Evolutionary conservation across 495 filamentous ascomycete genomes (phyloP).

Genomic region (Penicillium steckii): DNA sequence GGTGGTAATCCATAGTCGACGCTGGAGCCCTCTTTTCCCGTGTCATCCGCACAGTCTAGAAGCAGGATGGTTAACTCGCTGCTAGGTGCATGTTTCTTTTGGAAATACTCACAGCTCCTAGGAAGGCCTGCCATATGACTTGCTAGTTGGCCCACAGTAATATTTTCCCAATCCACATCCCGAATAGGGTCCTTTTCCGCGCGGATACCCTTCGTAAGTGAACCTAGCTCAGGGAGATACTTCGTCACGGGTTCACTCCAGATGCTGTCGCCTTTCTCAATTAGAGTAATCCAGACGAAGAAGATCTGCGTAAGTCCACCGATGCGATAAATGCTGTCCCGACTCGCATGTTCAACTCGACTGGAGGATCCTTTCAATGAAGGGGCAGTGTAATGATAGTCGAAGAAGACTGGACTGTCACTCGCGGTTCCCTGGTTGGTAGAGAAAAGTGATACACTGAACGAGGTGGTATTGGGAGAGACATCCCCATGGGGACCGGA

Average conservation of each 20-base stretch:
- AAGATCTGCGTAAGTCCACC: slow-evolving; percentile 47
- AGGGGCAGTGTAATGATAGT: slow-evolving; percentile 48
- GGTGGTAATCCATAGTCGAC: too few species aligned
- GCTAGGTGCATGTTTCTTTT: too few species aligned
- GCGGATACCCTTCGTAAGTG: too few species aligned
- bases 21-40: too few species aligned
- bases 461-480: slow-evolving; percentile 34
- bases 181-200: too few species aligned
- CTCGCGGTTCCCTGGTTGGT: slow-evolving; percentile 25
- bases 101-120: slow-evolving; percentile 33
- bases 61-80: too few species aligned
- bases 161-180: slow-evolving; percentile 35
- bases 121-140: slow-evolving; percentile 37
- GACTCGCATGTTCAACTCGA: slow-evolving; percentile 28
- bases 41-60: slow-evolving; percentile 6
- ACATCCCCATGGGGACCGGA: slow-evolving; percentile 13
- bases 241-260: slow-evolving; percentile 47
- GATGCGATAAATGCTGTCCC: slow-evolving; percentile 44
- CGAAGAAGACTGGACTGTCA: slow-evolving; percentile 35
- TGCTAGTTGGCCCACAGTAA: slow-evolving; percentile 46
- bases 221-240: slow-evolving; percentile 55
- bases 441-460: slow-evolving; percentile 53
- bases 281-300: slow-evolving; percentile 42
- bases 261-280: slow-evolving; percentile 42
- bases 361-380: slow-evolving; percentile 23